A percentile compares a stretch with the other conserved stretches of the same genome.
Evolutionary conservation across 495 filamentous ascomycete genomes (phyloP).

Genomic region (Choiromyces venosus): DNA sequence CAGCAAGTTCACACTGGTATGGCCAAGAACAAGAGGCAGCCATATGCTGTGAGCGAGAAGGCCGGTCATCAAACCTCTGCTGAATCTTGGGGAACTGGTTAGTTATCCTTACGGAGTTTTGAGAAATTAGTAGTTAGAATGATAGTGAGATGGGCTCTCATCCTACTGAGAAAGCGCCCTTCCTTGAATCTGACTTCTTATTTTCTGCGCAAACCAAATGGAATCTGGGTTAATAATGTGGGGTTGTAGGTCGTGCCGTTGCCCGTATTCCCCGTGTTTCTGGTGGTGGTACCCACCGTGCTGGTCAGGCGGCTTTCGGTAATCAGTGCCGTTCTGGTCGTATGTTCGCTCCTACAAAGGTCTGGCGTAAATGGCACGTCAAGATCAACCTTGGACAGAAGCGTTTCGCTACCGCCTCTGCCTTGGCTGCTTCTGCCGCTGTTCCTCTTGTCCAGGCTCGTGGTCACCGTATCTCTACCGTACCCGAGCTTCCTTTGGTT

Average conservation of each 20-base stretch:
- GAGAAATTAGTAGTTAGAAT: neutral
- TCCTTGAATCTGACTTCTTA: neutral
- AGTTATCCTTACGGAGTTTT: constrained; percentile 47
- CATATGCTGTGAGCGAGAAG: constrained; percentile 99
- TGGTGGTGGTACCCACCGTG: constrained; percentile 99
- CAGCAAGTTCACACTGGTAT: constrained; percentile 97
- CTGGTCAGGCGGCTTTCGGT: constrained; percentile 99
- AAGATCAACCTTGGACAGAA: constrained; percentile 98
- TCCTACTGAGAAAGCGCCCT: constrained; percentile 6
- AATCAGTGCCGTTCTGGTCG: constrained; percentile 99
- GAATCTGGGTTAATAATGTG: constrained; percentile 25
- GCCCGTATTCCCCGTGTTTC: constrained; percentile 99
- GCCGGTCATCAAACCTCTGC: constrained; percentile 99
- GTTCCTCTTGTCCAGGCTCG: constrained; percentile 91
- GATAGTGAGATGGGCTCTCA: constrained; percentile 2
- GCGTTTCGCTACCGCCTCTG: constrained; percentile 95
- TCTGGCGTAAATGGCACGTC: constrained; percentile 99
- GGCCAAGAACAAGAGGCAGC: constrained; percentile 99
- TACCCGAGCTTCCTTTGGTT: constrained; percentile 95
- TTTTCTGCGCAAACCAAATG: constrained; percentile 4
- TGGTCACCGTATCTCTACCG: constrained; percentile 85
- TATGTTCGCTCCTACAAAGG: constrained; percentile 99
- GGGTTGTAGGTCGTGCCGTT: constrained; percentile 78
- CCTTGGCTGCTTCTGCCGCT: constrained; percentile 90
- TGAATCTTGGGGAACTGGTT: constrained; percentile 99